phyloP scores from a whole-genome alignment of 1,284 basidiomycete genomes.

The Hymenochaete sp. region DNA sequence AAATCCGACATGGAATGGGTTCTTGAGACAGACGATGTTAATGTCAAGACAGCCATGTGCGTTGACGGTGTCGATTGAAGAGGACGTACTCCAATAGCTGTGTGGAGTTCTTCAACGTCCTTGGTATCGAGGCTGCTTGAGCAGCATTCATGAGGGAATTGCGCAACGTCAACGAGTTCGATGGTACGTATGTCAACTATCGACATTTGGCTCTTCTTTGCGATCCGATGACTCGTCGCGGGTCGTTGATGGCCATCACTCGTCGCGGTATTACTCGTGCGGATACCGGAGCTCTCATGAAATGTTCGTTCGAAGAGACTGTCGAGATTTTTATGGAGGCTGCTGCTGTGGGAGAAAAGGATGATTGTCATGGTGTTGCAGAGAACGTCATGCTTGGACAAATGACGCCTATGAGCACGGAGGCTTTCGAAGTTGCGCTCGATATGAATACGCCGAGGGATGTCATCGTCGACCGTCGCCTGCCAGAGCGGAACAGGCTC shows the following conservation, averaged over 20 bases:
- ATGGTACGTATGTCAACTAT: conserved; percentile 99
- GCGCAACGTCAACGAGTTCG: conserved; percentile 93
- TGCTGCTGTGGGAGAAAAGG: conserved; percentile 94
- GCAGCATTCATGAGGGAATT: conserved; percentile 91
- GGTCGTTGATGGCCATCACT: conserved; percentile 95
- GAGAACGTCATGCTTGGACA: conserved; percentile 99
- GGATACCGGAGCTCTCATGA: conserved; percentile 94
- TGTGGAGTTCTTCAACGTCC: conserved; percentile 91
- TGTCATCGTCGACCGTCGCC: conserved; percentile 92
- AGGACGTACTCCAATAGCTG: conserved; percentile 97
- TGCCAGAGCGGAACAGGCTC: conserved; percentile 83
- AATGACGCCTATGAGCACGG: conserved; percentile 97
- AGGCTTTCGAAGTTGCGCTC: conserved; percentile 90
- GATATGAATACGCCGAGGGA: conserved; percentile 99
- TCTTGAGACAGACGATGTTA: conserved; percentile 94
- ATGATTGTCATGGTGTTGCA: conserved; percentile 96
- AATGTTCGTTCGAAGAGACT: conserved; percentile 99
- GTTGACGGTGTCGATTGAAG: conserved; percentile 91
- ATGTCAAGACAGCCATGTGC: conserved; percentile 89
- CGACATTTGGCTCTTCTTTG: conserved; percentile 92
- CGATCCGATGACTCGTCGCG: conserved; percentile 98
- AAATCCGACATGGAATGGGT: conserved; percentile 84
- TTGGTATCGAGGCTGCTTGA: conserved; percentile 96
- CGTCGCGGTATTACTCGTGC: conserved; percentile 99
- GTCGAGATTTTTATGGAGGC: conserved; percentile 99